Evolutionary conservation across 208 protist species (phyloP), one percentile per base, ranked within the genome.

Genomic region (Trypanosoma avium): DNA sequence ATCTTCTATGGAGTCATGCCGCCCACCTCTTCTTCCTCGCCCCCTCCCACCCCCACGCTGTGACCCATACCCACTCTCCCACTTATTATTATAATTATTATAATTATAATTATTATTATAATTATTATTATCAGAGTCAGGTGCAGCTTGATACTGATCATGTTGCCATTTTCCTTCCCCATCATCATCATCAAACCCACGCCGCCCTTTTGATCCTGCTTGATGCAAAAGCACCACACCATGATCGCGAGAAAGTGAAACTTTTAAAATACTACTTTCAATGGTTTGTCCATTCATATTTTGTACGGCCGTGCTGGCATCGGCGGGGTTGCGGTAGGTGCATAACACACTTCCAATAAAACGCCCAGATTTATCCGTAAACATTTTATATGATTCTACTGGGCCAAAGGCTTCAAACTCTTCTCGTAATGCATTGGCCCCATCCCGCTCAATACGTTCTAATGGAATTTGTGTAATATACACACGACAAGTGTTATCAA

Each of bases 301-400:
- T 26, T 81, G 69, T 15, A 93, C 63, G 12, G 86, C 86, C 52
- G 73, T 65, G 40, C 75, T 79, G 29, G 90, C 90, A 52, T 95
- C 90, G n/a, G 90, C 90, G 13, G 90, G 84, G 68, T 92, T 95
- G 70, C 86, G 86, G 67, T 88, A 96, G 17, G 90, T 96, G 70
- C 84, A 92, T 3, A 96, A 59, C 6, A 87, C 86, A 56, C 70
- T 91, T 40, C 90, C 90, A 30, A 84, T 75, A 52, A 93, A 96
- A 43, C 90, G 84, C 15, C 90, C 90, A 8, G 86, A 86, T 60
- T 75, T 78, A 17, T 96, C 86, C 10, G 83, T 92, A 71, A 93
- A 93, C 82, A 96, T 80, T 40, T 83, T 84, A 72, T 93, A 96
- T 21, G 85, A 86, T 62, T 96, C 90, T 3, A 96, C 60, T 2